Evolutionary conservation across 768 basidiomycete species (phyloP), one percentile per base, ranked within the genome.

Genomic region (Boletus subparvulus): DNA sequence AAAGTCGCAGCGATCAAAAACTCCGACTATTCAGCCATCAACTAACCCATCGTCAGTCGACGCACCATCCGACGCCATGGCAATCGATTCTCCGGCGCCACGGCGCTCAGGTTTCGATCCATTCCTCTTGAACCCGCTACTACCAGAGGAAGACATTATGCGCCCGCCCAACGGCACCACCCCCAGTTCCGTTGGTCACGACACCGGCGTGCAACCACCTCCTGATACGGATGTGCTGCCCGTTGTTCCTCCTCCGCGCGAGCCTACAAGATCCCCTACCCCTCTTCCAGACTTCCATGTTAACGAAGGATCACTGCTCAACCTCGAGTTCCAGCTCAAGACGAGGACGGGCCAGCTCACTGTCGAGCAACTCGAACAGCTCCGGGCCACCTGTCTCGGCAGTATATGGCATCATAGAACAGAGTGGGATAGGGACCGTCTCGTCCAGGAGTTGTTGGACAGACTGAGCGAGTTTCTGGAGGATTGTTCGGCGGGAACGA

Each of bases 361-460:
- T 26, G 79, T 98, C 48, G 97, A 99, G 67, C 86, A 96, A 67
- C 81, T 99, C 7, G 97, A 98, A 69, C 94, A 98, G 71, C 79
- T 99, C 7, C 84, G 97, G 6, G 95, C 97, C 9, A 84, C 82
- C 3, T 88, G 86, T 63, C 81, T 94, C 26, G 84, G 85, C 41
- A 77, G 77, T 48, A 79, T 98, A n/a, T 99, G 95, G 95, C 77
- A 83, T 30, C 85, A 83, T 59, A 75, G 94, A 36, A 75, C 77
- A 13, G 88, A 89, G 35, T 99, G 97, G 97, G 83, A 97, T 66
- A 79, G 95, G 45, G 80, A 83, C 62, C 72, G 66, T 7, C 75
- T 95, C 49, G 68, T 96, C 3, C 67, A 69, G 30, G 84, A 90
- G 60, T 70, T 94, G 50, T 61, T 78, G 52, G 75, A 73, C 10